Evolutionary conservation across 306 rosid species (phyloP).

Genomic region (Astragalus membranaceus): DNA sequence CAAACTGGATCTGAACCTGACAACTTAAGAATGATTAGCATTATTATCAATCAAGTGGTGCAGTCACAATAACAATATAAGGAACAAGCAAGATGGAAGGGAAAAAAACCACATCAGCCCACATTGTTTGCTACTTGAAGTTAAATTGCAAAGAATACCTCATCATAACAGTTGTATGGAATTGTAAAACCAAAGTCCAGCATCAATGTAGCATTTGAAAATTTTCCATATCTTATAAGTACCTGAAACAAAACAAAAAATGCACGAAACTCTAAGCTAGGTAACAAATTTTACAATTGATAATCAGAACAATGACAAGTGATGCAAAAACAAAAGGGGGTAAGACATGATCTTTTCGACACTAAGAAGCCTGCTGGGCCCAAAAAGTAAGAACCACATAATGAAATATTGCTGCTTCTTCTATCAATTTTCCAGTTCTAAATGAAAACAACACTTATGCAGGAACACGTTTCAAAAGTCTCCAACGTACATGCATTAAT

Average conservation of each 20-base stretch:
- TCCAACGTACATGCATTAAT: not conserved
- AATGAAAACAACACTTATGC: too few relatives aligned
- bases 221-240: conserved; percentile 74
- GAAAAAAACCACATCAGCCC: not conserved
- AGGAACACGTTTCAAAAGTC: too few relatives aligned
- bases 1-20: conserved; percentile 59
- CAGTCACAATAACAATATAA: not conserved
- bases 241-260: conserved; percentile 41
- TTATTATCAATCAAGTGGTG: conserved; percentile 7
- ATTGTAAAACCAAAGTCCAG: conserved; percentile 84
- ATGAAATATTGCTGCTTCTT: too few relatives aligned
- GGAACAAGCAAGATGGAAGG: not conserved
- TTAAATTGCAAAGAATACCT: conserved; percentile 45
- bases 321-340: conserved; percentile 12
- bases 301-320: not conserved
- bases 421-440: too few relatives aligned
- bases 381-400: too few relatives aligned
- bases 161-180: conserved; percentile 58
- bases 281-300: conserved; percentile 1
- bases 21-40: not conserved
- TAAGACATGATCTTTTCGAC: too few relatives aligned
- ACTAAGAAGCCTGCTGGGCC: too few relatives aligned
- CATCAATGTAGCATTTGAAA: conserved; percentile 68
- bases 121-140: not conserved
- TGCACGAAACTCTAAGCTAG: not conserved